A percentile compares a stretch with the other conserved stretches of the same genome.
Evolutionary conservation across 345 rosid species (phyloP).

Genomic region (Camelina neglecta): DNA sequence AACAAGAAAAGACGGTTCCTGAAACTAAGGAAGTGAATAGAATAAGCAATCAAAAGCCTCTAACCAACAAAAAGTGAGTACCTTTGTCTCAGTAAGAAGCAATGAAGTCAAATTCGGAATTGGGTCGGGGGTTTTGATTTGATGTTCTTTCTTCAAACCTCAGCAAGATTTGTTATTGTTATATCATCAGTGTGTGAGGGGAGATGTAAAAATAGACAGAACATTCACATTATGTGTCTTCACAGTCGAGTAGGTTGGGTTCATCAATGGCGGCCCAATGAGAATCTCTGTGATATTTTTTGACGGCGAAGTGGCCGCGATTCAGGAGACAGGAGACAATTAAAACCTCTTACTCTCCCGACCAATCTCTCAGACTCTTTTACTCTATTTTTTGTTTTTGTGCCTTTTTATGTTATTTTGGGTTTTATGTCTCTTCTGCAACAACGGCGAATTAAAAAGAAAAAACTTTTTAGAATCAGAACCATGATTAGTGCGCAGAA

Average conservation of each 20-base stretch:
- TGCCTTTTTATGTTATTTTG: neutral
- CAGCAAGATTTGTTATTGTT: constrained; percentile 7
- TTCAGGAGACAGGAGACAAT: constrained; percentile 42
- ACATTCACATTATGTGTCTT: constrained; percentile 34
- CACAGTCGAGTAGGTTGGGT: constrained; percentile 17
- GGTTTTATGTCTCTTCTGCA: constrained; percentile 36
- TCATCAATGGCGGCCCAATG: constrained; percentile 43
- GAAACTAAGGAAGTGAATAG: constrained; percentile 48
- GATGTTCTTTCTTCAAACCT: constrained; percentile 23
- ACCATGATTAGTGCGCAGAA: constrained; percentile 16
- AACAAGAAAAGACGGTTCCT: constrained; percentile 34
- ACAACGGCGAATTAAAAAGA: constrained; percentile 29
- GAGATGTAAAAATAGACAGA: constrained; percentile 27
- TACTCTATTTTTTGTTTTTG: constrained; percentile 25
- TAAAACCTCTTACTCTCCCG: constrained; percentile 37
- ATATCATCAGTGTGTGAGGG: constrained; percentile 26
- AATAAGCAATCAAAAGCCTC: constrained; percentile 44
- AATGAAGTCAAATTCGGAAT: constrained; percentile 44
- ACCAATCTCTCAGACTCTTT: constrained; percentile 41
- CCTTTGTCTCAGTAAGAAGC: constrained; percentile 72
- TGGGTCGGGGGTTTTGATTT: constrained; percentile 22
- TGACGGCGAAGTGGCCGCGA: constrained; percentile 44
- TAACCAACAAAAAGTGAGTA: constrained; percentile 28
- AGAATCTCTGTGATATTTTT: constrained; percentile 32
- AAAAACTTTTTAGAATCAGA: constrained; percentile 39